Percentiles rank a stretch among this genome's conserved stretches.
These are phyloP conservation scores for Zygosaccharomyces sapae DNA, from an alignment of 1,139 yeast species.

Conservation along the genomic window DNA sequence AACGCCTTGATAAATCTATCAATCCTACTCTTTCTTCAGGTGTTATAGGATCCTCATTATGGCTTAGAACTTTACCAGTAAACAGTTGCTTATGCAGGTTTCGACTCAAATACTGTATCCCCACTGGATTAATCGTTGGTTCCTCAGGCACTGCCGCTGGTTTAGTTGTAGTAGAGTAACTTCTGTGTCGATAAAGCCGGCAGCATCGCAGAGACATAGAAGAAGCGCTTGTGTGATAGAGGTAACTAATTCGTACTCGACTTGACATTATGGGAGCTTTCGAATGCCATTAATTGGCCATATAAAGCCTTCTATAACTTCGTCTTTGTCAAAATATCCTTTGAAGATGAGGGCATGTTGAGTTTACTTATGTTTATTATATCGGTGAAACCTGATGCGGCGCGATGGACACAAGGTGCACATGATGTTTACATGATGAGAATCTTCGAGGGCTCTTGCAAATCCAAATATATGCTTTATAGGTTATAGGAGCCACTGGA, in stretches of 20 bases:
- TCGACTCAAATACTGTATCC: conserved; percentile 65
- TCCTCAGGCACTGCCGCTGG: conserved; percentile 30
- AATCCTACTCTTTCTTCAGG: conserved; percentile 38
- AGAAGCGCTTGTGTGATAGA: not conserved
- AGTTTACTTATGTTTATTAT: not conserved
- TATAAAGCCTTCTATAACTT: not conserved
- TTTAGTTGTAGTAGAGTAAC: conserved; percentile 6
- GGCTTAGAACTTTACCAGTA: conserved; percentile 39
- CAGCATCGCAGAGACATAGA: conserved; percentile 4
- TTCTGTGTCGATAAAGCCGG: conserved; percentile 12
- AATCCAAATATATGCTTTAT: no score
- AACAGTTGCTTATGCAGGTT: conserved; percentile 59
- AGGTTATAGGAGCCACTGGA: no score
- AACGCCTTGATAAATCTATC: conserved; percentile 55
- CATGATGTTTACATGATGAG: no score
- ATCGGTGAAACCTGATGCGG: not conserved
- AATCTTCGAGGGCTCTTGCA: no score
- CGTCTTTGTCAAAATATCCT: not conserved
- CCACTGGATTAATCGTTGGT: conserved; percentile 63
- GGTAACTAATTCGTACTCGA: not conserved
- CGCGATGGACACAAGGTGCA: not conserved
- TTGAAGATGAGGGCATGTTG: not conserved
- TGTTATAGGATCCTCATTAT: conserved; percentile 21
- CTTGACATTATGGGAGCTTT: not conserved
- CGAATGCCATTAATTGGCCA: not conserved